phyloP scores from a whole-genome alignment of 169 alveolate species.

The Plasmodium yoelii region DNA sequence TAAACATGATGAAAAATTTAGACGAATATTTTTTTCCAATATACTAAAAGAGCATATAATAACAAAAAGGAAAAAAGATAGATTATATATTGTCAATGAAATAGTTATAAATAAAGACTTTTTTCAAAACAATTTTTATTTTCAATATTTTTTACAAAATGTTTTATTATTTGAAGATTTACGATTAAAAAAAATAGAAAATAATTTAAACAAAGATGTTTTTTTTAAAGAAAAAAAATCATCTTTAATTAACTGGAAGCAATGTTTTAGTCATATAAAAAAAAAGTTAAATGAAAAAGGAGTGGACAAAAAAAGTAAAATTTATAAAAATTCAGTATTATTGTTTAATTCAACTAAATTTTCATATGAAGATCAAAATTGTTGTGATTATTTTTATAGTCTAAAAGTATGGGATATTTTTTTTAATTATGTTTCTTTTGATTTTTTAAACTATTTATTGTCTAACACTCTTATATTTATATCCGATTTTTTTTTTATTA shows the following conservation, averaged over 20 bases:
- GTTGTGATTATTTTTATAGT: slow-evolving; percentile 72
- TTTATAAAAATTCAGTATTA: slow-evolving; percentile 49
- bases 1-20: slow-evolving; percentile 61
- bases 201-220: slow-evolving; percentile 28
- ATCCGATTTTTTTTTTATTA: slow-evolving; percentile 54
- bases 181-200: slow-evolving; percentile 35
- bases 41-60: slow-evolving; percentile 54
- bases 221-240: slow-evolving; percentile 52
- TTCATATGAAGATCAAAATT: slow-evolving; percentile 69
- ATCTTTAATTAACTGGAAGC: slow-evolving; percentile 44
- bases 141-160: slow-evolving; percentile 75
- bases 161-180: slow-evolving; percentile 65
- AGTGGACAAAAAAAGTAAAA: slow-evolving; percentile 46
- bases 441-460: slow-evolving; percentile 60
- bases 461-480: slow-evolving; percentile 71
- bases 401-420: slow-evolving; percentile 71
- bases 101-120: slow-evolving; percentile 34
- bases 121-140: slow-evolving; percentile 49
- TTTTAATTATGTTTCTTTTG: slow-evolving; percentile 65
- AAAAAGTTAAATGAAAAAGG: slow-evolving; percentile 70
- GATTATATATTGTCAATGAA: slow-evolving; percentile 41
- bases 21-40: slow-evolving; percentile 26
- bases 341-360: slow-evolving; percentile 65
- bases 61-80: slow-evolving; percentile 41
- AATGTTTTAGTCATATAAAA: slow-evolving; percentile 50